A percentile compares a stretch with the other conserved stretches of the same genome.
Evolutionary conservation across 345 rosid genomes (phyloP).

Genomic region (Aethionema arabicum): DNA sequence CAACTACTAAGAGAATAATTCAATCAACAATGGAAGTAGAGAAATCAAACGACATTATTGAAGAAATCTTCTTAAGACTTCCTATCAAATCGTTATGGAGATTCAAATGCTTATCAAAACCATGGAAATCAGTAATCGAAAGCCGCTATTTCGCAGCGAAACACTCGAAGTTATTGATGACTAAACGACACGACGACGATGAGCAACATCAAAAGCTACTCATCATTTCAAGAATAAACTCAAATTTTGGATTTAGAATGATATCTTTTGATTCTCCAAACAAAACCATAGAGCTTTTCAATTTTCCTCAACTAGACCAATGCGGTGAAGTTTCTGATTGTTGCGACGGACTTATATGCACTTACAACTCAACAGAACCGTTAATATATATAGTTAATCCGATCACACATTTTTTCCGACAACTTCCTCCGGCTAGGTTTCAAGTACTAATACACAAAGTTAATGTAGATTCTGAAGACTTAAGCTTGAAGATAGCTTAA

Average conservation of each 20-base stretch:
- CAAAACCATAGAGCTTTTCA: neutral
- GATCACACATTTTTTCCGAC: conserved; percentile 12
- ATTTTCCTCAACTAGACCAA: neutral
- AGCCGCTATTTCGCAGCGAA: conserved; percentile 5
- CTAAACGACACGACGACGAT: neutral
- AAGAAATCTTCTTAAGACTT: conserved; percentile 25
- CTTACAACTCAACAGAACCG: neutral
- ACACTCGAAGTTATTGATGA: conserved; percentile 12
- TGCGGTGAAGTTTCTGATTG: neutral
- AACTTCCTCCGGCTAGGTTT: conserved; percentile 19
- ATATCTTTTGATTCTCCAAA: neutral
- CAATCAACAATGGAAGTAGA: too few relatives aligned
- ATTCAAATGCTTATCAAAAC: conserved; percentile 21
- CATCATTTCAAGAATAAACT: neutral
- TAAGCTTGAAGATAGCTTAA: too few relatives aligned
- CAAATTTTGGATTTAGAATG: conserved; percentile 3
- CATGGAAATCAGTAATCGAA: conserved; percentile 20
- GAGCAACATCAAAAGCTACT: neutral
- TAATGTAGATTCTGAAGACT: too few relatives aligned
- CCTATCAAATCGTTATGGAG: conserved; percentile 2
- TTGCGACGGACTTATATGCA: conserved; percentile 21
- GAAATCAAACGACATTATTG: neutral
- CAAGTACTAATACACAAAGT: conserved; percentile 4
- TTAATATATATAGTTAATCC: conserved; percentile 23
- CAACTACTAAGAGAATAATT: too few relatives aligned